Base-by-base conservation (phyloP, 495 filamentous ascomycete species). In the Sphaerosporella brunnea region DNA sequence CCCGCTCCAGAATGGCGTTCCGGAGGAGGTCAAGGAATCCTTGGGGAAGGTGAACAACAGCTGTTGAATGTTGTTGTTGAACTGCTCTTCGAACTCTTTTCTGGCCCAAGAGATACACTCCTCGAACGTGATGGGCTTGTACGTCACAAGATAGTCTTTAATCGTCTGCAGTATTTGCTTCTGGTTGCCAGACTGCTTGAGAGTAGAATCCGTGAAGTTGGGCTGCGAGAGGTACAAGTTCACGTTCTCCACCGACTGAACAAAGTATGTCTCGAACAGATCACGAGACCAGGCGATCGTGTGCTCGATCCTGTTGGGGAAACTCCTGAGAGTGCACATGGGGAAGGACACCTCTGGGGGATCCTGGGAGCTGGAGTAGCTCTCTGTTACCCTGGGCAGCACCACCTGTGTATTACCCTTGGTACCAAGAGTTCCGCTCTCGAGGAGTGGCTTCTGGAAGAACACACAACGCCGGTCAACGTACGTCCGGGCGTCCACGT, bases 381-480 rank as follows among this genome's bases (percentile, higher is more conserved):
- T 95, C 66, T 99, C 92, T 4, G 92, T 96, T 51, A 94, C 65
- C 50, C 70, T 69, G 7, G 92, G 90, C 42, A 99, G 73, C 48
- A 99, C 73, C 46, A 96, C 90, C 61, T 99, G 92, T 9, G 80
- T 88, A 66, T 99, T 99, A 57, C 92, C 92, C 70, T 99, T 99
- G 28, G 92, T 96, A 16, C 92, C 90, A 10, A 99, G 73, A 26
- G 92, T 99, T 49, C 92, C 92, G 64, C 85, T 93, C 66, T 99
- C 92, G 7, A 99, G 73, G 0, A 99, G 70, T 2, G 92, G 85
- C 66, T 96, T 96, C 53, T 78, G 81, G 82, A 96, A 99, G 73
- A 95, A 95, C 38, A 99, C 88, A 62, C 92, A 99, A 61, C 90
- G 78, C 48, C 92, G 77, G 63, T 99, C 92, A 50, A 99, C 87